phyloP scores from a whole-genome alignment of 2,329 filamentous ascomycete species.

The Diplocarpon rosae region DNA sequence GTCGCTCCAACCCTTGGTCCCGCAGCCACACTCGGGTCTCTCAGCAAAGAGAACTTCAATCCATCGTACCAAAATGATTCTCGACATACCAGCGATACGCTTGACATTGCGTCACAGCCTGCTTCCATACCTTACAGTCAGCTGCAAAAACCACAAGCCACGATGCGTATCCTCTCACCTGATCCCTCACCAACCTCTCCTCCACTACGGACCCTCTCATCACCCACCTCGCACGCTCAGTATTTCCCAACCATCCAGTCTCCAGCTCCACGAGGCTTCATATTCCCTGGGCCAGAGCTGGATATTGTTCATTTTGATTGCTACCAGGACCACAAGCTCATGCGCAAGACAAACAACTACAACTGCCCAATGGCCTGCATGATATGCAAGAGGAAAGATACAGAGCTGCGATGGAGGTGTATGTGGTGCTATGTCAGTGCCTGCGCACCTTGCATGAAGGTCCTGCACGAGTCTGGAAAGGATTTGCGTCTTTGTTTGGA shows the following conservation, averaged over 20 bases:
- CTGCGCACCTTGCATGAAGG: constrained; percentile 25
- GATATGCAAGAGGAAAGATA: constrained; percentile 24
- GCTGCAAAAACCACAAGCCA: constrained; percentile 18
- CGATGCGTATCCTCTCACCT: constrained; percentile 18
- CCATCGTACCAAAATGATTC: constrained; percentile 9
- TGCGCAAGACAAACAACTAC: constrained; percentile 23
- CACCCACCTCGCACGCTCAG: constrained; percentile 11
- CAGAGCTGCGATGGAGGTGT: constrained; percentile 23
- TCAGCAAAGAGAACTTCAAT: constrained; percentile 4
- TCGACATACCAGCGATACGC: constrained; percentile 19
- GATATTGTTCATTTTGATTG: constrained; percentile 22
- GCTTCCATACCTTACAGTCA: constrained; percentile 17
- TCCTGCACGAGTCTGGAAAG: constrained; percentile 19
- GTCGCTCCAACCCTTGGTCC: neutral
- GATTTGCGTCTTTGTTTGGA: constrained; percentile 21
- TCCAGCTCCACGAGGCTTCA: constrained; percentile 11
- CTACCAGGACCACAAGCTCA: constrained; percentile 24
- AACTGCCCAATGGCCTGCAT: constrained; percentile 25
- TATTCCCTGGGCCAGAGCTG: constrained; percentile 18
- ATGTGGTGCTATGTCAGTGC: constrained; percentile 27
- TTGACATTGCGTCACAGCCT: constrained; percentile 22
- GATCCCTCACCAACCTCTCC: constrained; percentile 15
- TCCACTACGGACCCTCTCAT: constrained; percentile 4
- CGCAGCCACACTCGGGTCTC: constrained; percentile 1
- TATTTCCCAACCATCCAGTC: constrained; percentile 15